A percentile compares a stretch with the other conserved stretches of the same genome.
phyloP scores from a whole-genome alignment of 306 rosid genomes.

The barrel medic (Medicago truncatula) region MtrunA17r5.0-ANR NC_053045.1:11108501-11109000 shows the following conservation, averaged over 20 bases:
- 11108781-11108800: slow-evolving; percentile 77
- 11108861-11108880: slow-evolving; percentile 89
- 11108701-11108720: background rate
- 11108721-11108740: slow-evolving; percentile 90
- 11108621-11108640: background rate
- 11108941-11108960: too few species aligned
- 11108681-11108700: background rate
- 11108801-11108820: slow-evolving; percentile 80
- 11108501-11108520: too few species aligned
- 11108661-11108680: background rate
- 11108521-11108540: background rate
- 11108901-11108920: slow-evolving; percentile 92
- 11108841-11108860: slow-evolving; percentile 71
- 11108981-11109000: background rate
- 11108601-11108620: too few species aligned
- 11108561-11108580: too few species aligned
- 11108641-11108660: background rate
- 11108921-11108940: slow-evolving; percentile 38
- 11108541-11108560: background rate
- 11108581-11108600: too few species aligned
- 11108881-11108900: slow-evolving; percentile 81
- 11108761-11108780: slow-evolving; percentile 82
- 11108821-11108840: slow-evolving; percentile 73
- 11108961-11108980: background rate
- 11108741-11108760: slow-evolving; percentile 86